phyloP scores from a whole-genome alignment of 371 early-diverging fungal genomes.

The Circinella minor region DNA sequence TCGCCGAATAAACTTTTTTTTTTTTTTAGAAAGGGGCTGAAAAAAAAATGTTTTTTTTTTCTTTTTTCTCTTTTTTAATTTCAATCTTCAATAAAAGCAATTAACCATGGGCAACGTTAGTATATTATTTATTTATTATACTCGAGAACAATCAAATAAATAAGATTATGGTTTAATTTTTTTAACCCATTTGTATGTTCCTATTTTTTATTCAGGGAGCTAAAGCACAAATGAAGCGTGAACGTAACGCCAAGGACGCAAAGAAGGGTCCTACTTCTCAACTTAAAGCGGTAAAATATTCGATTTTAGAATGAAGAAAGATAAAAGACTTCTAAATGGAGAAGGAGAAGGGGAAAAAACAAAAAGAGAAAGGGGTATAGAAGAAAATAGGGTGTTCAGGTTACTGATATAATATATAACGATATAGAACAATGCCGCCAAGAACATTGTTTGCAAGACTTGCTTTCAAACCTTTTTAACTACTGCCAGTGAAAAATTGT shows the following conservation, averaged over 20 bases:
- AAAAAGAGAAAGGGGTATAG: too few species aligned
- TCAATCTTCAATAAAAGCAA: neutral
- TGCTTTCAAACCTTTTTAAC: slow-evolving; percentile 87
- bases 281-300: slow-evolving; percentile 69
- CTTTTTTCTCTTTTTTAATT: slow-evolving; percentile 13
- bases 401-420: neutral
- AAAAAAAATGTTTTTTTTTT: neutral
- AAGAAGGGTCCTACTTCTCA: slow-evolving; percentile 68
- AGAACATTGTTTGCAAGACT: slow-evolving; percentile 75
- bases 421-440: slow-evolving; percentile 78
- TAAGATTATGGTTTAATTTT: neutral
- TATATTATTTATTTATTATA: neutral
- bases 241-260: slow-evolving; percentile 70
- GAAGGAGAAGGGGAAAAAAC: too few species aligned
- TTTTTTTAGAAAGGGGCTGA: neutral
- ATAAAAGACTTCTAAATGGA: neutral
- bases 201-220: slow-evolving; percentile 52
- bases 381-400: neutral
- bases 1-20: neutral
- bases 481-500: slow-evolving; percentile 77
- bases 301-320: neutral
- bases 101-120: slow-evolving; percentile 20
- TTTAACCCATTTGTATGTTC: too few species aligned
- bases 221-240: slow-evolving; percentile 80
- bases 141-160: neutral